Evolutionary conservation across 306 rosid genomes (phyloP).

Genomic region (Ormosia emarginata): DNA sequence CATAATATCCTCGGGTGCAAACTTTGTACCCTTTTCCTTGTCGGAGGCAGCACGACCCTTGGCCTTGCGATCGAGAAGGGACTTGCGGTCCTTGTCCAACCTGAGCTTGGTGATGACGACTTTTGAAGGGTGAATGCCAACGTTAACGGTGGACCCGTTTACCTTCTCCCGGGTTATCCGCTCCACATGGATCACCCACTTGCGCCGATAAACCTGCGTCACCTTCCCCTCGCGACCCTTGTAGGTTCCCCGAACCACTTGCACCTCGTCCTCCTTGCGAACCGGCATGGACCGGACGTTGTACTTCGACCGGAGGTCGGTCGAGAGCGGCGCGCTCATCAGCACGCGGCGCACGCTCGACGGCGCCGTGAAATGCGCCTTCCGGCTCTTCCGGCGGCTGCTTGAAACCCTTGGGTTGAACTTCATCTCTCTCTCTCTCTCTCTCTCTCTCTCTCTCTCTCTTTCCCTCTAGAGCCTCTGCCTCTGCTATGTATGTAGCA

Average conservation of each 20-base stretch:
- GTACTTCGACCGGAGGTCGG: slow-evolving; percentile 64
- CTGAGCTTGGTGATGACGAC: slow-evolving; percentile 61
- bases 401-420: slow-evolving; percentile 60
- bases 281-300: slow-evolving; percentile 71
- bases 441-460: no score
- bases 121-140: slow-evolving; percentile 68
- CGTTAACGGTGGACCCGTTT: slow-evolving; percentile 68
- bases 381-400: slow-evolving; percentile 66
- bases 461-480: no score
- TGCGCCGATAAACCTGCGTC: slow-evolving; percentile 65
- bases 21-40: slow-evolving; percentile 70
- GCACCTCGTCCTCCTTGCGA: slow-evolving; percentile 74
- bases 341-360: slow-evolving; percentile 63
- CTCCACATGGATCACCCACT: slow-evolving; percentile 73
- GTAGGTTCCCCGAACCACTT: slow-evolving; percentile 62
- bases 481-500: no score
- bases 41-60: slow-evolving; percentile 69
- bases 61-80: slow-evolving; percentile 70
- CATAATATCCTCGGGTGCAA: slow-evolving; percentile 69
- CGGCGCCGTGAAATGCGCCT: slow-evolving; percentile 75
- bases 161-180: slow-evolving; percentile 78
- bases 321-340: slow-evolving; percentile 67
- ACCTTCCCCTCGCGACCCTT: slow-evolving; percentile 81
- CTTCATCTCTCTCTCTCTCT: slow-evolving; percentile 25
- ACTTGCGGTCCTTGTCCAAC: slow-evolving; percentile 69